Base-by-base conservation (phyloP, 768 basidiomycete genomes). In the Multifurca ochricompacta region DNA sequence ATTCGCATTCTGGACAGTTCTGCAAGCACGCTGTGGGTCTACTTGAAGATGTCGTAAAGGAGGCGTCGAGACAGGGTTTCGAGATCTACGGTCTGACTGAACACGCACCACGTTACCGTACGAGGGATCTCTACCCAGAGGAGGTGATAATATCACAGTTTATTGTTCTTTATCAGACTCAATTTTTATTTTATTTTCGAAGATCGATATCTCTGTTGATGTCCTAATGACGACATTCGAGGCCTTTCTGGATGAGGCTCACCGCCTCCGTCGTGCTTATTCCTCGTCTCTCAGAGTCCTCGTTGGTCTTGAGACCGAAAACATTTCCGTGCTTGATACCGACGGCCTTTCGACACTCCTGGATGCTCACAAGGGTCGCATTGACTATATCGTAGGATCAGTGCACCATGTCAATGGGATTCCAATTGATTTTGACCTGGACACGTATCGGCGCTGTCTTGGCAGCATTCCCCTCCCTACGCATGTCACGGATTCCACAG, bases 1-100 rank as follows among this genome's bases (percentile, higher is more conserved):
- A 93, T 69, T 91, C 88, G 18, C 92, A 96, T 64, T 95, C 91
- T 0, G 92, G 93, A 28, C 85, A 94, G 64, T 95, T 93, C 71
- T 95, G 94, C 73, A 84, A 81, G 59, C 94, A 97, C 65, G 95
- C 91, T 3, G 73, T 74, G 11, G 92, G 92, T 6, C 72, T 75
- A 1, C 74, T 99, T 35, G 85, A 93, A 63, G 81, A 89, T 4
- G 85, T 93, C 14, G 86, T 96, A 3, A 65, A 74, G 16, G 85
- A 86, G 61, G 94, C 95, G 32, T 85, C 95, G 53, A 67, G 71
- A 6, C 79, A 86, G 66, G 79, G 83, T 0, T 98, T 98, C 66
- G 71, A 78, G 54, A 73, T 87, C 0, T 98, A 84, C 65, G 92
- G 94, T 1, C 72, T 98, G 54, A 89, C 85, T 4, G 96, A 98